A percentile compares a stretch with the other conserved stretches of the same genome.
Evolutionary conservation across 2,329 filamentous ascomycete genomes (phyloP).

Genomic region (Trichophyton schoenleinii): DNA sequence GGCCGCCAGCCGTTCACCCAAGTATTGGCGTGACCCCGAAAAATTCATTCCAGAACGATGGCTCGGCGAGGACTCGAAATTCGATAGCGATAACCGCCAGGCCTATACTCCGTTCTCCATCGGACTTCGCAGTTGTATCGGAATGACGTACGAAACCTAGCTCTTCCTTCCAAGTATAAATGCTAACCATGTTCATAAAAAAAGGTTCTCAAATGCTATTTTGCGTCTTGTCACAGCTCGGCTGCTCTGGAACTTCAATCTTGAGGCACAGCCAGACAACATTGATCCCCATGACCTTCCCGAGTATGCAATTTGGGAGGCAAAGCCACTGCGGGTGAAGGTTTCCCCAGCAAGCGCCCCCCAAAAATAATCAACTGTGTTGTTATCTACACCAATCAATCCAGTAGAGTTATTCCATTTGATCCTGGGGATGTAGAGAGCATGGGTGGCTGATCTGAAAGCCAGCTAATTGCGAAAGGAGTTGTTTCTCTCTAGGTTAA

Average conservation of each 20-base stretch:
- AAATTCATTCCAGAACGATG: not conserved
- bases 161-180: not conserved
- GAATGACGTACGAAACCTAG: not conserved
- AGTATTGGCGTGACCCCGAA: not conserved
- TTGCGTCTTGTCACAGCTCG: not conserved
- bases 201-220: not conserved
- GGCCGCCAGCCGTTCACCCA: not conserved
- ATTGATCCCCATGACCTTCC: not conserved
- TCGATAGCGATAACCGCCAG: not conserved
- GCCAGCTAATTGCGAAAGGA: too few species aligned
- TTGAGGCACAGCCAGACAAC: not conserved
- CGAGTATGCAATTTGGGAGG: not conserved
- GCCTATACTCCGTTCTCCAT: not conserved
- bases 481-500: too few species aligned
- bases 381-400: too few species aligned
- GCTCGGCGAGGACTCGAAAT: not conserved
- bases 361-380: not conserved
- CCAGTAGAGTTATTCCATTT: too few species aligned
- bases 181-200: not conserved
- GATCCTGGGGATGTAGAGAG: too few species aligned
- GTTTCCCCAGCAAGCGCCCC: not conserved
- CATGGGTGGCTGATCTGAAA: too few species aligned
- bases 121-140: not conserved
- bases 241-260: not conserved
- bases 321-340: not conserved